Percentiles rank a stretch among this genome's conserved stretches.
phyloP scores from a whole-genome alignment of 257 asterid genomes.

The Haberlea rhodopensis region DNA sequence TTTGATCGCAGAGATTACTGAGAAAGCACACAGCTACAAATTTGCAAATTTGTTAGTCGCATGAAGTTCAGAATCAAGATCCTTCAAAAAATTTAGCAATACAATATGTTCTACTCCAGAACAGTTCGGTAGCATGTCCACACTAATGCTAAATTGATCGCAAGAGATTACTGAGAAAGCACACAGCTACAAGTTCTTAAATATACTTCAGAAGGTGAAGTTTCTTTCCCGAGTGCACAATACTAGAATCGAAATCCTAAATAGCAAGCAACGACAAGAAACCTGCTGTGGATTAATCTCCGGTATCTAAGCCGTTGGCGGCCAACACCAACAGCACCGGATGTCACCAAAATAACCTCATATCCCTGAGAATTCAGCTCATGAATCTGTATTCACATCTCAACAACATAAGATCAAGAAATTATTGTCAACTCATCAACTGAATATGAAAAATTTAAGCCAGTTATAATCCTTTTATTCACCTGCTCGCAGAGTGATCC shows the following conservation, averaged over 20 bases:
- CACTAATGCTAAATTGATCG: background rate
- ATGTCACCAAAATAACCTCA: constrained; percentile 90
- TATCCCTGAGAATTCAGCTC: constrained; percentile 78
- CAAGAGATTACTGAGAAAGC: background rate
- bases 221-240: background rate
- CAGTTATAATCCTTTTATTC: constrained; percentile 19
- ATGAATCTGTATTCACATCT: constrained; percentile 65
- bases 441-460: background rate
- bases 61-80: background rate
- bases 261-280: constrained; percentile 14
- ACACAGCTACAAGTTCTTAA: background rate
- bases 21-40: no score
- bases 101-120: background rate
- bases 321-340: constrained; percentile 99
- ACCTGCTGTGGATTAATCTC: constrained; percentile 85
- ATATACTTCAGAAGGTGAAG: background rate
- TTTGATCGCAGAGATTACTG: background rate
- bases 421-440: constrained; percentile 10
- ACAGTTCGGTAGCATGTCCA: background rate
- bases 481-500: constrained; percentile 99
- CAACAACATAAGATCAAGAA: constrained; percentile 23
- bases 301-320: constrained; percentile 90
- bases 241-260: background rate
- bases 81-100: background rate
- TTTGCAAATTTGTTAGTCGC: background rate